These are phyloP conservation scores for Phanerochaete carnosa DNA, from an alignment of 768 basidiomycete genomes.

Conservation along the genomic window DNA sequence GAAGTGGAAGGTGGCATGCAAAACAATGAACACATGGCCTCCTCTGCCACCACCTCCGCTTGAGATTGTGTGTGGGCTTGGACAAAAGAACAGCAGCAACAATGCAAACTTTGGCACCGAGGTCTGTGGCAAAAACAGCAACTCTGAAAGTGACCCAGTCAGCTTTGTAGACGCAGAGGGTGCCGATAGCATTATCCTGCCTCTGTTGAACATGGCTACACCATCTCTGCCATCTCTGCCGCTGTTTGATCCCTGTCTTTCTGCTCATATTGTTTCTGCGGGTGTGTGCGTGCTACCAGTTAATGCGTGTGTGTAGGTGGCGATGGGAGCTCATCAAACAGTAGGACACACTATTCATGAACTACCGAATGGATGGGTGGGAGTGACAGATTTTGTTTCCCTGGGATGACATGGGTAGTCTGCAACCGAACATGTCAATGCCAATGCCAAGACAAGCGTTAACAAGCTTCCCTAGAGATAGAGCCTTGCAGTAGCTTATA, in stretches of 20 bases:
- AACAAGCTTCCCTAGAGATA: too few species aligned
- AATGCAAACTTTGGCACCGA: not conserved
- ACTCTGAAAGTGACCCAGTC: not conserved
- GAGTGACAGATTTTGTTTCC: not conserved
- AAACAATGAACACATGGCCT: not conserved
- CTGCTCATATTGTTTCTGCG: not conserved
- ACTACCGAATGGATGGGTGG: conserved; percentile 4
- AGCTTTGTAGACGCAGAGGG: not conserved
- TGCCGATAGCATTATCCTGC: not conserved
- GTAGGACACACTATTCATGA: not conserved
- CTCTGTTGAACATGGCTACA: not conserved
- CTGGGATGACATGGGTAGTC: too few species aligned
- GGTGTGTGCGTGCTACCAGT: not conserved
- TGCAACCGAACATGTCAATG: too few species aligned
- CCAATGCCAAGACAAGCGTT: too few species aligned
- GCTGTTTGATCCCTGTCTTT: not conserved
- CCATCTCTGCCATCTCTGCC: not conserved
- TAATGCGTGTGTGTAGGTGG: not conserved
- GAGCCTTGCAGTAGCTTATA: too few species aligned
- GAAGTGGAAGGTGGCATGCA: not conserved
- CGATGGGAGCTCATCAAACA: conserved; percentile 6
- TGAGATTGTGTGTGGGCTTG: not conserved
- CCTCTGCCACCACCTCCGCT: not conserved
- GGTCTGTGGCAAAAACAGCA: not conserved
- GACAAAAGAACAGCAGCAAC: not conserved